Evolutionary conservation across 257 asterid genomes (phyloP).

Genomic region (Solanum rostratum): DNA sequence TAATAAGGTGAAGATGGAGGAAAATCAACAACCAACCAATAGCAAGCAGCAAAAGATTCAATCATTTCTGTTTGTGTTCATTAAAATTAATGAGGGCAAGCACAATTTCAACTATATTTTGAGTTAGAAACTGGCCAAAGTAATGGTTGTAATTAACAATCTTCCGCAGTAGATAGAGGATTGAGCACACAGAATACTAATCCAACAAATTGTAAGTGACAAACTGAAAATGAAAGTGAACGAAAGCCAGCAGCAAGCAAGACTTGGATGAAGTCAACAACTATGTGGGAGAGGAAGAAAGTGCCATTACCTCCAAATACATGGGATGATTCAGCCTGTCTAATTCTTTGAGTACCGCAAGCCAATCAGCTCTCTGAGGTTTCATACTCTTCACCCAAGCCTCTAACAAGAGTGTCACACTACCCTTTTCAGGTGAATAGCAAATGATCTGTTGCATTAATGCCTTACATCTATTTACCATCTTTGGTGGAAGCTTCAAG

Average conservation of each 20-base stretch:
- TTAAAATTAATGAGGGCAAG: not conserved
- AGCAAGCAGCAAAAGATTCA: not conserved
- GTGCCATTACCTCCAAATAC: constrained; percentile 48
- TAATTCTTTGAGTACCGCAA: constrained; percentile 63
- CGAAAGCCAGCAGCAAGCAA: not conserved
- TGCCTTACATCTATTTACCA: constrained; percentile 64
- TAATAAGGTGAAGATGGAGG: not conserved
- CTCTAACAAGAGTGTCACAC: constrained; percentile 42
- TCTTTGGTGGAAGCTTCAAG: constrained; percentile 40
- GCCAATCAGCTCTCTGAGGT: constrained; percentile 86
- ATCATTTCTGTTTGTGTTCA: not conserved
- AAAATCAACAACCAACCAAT: not conserved
- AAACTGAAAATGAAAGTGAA: not conserved
- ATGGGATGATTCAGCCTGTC: constrained; percentile 48
- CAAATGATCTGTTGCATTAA: constrained; percentile 53
- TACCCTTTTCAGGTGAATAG: constrained; percentile 43
- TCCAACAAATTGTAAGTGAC: not conserved
- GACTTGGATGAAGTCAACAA: not conserved
- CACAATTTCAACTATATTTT: not conserved
- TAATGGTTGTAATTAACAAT: not conserved
- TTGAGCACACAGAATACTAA: not conserved
- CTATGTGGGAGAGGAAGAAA: not conserved
- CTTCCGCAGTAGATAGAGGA: not conserved
- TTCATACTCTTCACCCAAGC: constrained; percentile 75
- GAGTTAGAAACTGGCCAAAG: not conserved